Percentiles rank a stretch among this genome's conserved stretches.
These are phyloP conservation scores for Syzygium aqueum DNA, from an alignment of 345 rosid species.

Conservation along the genomic window DNA sequence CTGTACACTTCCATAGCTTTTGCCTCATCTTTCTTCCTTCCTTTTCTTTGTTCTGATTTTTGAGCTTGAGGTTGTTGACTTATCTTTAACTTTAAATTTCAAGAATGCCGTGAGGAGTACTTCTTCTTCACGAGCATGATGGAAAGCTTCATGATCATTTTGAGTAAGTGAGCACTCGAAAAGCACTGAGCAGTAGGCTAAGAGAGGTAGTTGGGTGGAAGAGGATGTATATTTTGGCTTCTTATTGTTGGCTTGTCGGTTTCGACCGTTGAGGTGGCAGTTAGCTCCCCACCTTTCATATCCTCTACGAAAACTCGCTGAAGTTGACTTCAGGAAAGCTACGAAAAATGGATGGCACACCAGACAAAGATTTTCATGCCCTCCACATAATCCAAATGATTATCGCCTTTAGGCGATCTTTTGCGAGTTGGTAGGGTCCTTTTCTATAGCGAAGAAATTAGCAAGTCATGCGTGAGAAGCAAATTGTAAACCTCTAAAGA, in stretches of 20 bases:
- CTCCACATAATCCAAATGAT: not conserved
- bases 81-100: not conserved
- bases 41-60: not conserved
- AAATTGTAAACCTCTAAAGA: too few relatives aligned
- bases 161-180: not conserved
- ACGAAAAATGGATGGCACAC: conserved; percentile 10
- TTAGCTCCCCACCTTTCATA: conserved; percentile 6
- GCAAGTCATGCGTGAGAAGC: too few relatives aligned
- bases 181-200: not conserved
- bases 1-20: not conserved
- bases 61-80: not conserved
- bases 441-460: not conserved
- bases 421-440: not conserved
- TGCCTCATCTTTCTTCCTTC: not conserved
- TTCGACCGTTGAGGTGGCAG: conserved; percentile 21
- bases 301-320: conserved; percentile 1
- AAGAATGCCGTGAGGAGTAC: not conserved
- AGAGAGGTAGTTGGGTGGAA: not conserved
- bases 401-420: not conserved
- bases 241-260: conserved; percentile 23
- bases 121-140: not conserved
- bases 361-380: not conserved
- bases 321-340: conserved; percentile 1
- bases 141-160: not conserved
- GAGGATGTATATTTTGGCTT: not conserved